Percentiles rank a stretch among this genome's conserved stretches.
Evolutionary conservation across 108 stramenopile species (phyloP).

Genomic region (Chaetoceros tenuissimus): DNA sequence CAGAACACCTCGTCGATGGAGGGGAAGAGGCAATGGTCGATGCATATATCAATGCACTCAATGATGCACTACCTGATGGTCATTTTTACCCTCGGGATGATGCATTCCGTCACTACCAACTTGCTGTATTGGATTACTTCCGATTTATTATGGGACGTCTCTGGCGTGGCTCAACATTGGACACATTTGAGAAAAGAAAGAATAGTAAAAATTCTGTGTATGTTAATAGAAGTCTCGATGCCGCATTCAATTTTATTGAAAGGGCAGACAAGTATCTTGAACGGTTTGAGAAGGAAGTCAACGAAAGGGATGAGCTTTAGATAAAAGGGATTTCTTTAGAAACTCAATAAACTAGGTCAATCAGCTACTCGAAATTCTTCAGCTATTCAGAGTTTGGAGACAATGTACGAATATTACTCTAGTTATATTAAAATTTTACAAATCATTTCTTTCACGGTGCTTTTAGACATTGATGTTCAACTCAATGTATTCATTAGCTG

Average conservation of each 20-base stretch:
- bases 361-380: too few relatives aligned
- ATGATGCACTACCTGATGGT: not conserved
- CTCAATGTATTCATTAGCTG: not conserved
- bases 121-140: slow-evolving; percentile 55
- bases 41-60: not conserved
- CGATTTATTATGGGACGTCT: slow-evolving; percentile 36
- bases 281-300: slow-evolving; percentile 31
- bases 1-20: slow-evolving; percentile 16
- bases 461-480: not conserved
- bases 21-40: slow-evolving; percentile 19
- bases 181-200: slow-evolving; percentile 42
- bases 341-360: too few relatives aligned
- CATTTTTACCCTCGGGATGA: slow-evolving; percentile 33
- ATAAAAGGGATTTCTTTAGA: too few relatives aligned
- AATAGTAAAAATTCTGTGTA: slow-evolving; percentile 49
- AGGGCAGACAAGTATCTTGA: slow-evolving; percentile 50
- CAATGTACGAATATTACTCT: too few relatives aligned
- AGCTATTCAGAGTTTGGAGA: too few relatives aligned
- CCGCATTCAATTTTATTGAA: slow-evolving; percentile 53
- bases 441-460: too few relatives aligned
- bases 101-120: slow-evolving; percentile 55
- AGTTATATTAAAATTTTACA: too few relatives aligned
- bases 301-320: not conserved
- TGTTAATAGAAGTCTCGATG: slow-evolving; percentile 53
- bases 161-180: slow-evolving; percentile 26